Percentiles rank a stretch among this genome's conserved stretches.
phyloP scores from a whole-genome alignment of 805 yeast species.

The Cyberlindnera mississippiensis region DNA sequence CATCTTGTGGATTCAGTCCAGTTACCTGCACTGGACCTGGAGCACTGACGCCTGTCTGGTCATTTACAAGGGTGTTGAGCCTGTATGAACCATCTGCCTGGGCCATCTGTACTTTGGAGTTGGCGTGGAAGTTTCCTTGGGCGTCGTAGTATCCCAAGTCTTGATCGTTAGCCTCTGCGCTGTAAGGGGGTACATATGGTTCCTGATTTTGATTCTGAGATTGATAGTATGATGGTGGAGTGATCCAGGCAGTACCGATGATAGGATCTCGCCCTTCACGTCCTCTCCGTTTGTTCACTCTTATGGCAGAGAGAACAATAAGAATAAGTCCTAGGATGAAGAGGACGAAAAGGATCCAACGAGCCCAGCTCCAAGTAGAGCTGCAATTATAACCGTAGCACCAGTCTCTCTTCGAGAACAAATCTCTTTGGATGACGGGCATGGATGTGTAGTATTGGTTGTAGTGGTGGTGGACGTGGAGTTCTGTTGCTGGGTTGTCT shows the following conservation, averaged over 20 bases:
- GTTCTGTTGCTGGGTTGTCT: too few species aligned
- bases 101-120: slow-evolving; percentile 29
- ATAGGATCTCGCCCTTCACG: slow-evolving; percentile 50
- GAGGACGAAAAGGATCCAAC: slow-evolving; percentile 48
- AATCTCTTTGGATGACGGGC: not conserved
- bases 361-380: slow-evolving; percentile 26
- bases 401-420: slow-evolving; percentile 8
- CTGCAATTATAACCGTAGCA: slow-evolving; percentile 24
- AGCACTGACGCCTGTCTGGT: slow-evolving; percentile 21
- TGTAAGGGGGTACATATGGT: slow-evolving; percentile 65
- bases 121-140: slow-evolving; percentile 30
- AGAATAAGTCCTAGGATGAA: slow-evolving; percentile 46
- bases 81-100: slow-evolving; percentile 12
- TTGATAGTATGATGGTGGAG: slow-evolving; percentile 68
- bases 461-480: not conserved
- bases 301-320: slow-evolving; percentile 46
- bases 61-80: slow-evolving; percentile 22
- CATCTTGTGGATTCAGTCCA: slow-evolving; percentile 13
- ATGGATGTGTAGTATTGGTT: not conserved
- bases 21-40: slow-evolving; percentile 16
- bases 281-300: slow-evolving; percentile 50
- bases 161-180: slow-evolving; percentile 59
- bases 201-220: slow-evolving; percentile 37
- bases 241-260: slow-evolving; percentile 78
- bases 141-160: slow-evolving; percentile 62